Conservation (phyloP, 495 filamentous ascomycete species). For the Penicillium lividum region DNA sequence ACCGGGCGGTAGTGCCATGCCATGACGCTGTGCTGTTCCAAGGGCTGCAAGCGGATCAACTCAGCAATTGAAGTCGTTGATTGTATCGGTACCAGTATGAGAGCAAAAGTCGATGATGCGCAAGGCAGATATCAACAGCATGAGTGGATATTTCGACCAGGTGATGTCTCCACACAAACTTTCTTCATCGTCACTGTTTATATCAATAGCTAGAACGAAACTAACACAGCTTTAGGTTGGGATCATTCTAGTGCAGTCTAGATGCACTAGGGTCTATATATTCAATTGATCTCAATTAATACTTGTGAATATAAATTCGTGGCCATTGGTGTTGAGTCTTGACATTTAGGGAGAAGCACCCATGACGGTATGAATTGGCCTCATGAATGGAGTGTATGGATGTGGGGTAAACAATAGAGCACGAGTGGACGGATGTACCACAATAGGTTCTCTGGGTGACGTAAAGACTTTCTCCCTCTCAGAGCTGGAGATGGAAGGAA, state of each 20-base stretch:
- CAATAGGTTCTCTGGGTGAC: constrained; percentile 6
- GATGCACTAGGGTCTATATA: not conserved
- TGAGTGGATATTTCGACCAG: constrained; percentile 18
- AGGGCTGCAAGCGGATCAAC: constrained; percentile 17
- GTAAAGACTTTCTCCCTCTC: constrained; percentile 9
- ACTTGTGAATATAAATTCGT: not conserved
- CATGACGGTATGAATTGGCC: not conserved
- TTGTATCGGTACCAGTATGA: constrained; percentile 12
- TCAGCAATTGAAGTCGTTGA: constrained; percentile 6
- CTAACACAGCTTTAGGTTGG: not conserved
- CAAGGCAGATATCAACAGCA: constrained; percentile 1
- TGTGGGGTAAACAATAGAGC: constrained; percentile 11
- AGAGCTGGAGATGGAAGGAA: not conserved
- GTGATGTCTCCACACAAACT: constrained; percentile 18
- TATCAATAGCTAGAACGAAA: not conserved
- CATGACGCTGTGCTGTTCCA: constrained; percentile 7
- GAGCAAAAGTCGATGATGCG: constrained; percentile 32
- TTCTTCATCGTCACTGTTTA: constrained; percentile 15
- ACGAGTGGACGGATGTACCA: not conserved
- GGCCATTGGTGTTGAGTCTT: not conserved
- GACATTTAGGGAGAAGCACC: not conserved
- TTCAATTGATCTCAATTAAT: not conserved
- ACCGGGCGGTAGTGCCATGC: constrained; percentile 8
- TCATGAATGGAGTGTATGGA: not conserved
- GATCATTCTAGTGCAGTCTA: not conserved